Base-by-base conservation (phyloP, 306 rosid genomes). In the Chamaecrista fasciculata region DNA sequence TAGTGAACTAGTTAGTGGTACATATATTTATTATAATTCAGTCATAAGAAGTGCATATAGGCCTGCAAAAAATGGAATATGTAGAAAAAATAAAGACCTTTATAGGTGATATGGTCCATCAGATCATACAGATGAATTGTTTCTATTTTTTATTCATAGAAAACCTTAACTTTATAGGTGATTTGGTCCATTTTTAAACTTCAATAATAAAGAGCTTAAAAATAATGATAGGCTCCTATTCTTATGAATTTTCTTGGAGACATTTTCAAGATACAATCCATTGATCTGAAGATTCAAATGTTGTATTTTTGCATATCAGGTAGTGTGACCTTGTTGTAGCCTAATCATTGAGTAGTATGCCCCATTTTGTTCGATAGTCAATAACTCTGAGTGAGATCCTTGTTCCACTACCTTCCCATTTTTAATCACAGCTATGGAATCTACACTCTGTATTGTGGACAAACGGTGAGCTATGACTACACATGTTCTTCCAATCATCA, bases 401-500 rank as follows among this genome's bases (percentile, higher is more conserved):
- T 56, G 64, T 72, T 89, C 96, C 20, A 81, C 79, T 29, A 89
- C 82, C 73, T 80, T 82, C 14, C 96, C 92, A 55, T 87, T 80
- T 51, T 78, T 73, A 53, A 87, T 79, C 52, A 89, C 89, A 23
- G 83, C 95, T 34, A 87, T 83, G 68, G 87, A 62, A 49, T 84
- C 79, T 43, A 78, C 89, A 26, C 67, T 82, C 18, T 87, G 95
- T 61, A 86, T 87, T 46, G 91, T 92, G 44, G 95, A 85, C 82
- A 89, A 70, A 25, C 92, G 83, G 43, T 86, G 96, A 64, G 92
- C 96, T 65, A 92, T 87, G 18, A 87, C 80, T 6, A 84, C 82
- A 68, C 96, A 77, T 46, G 96, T 89, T 78, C 92, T 81, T 48
- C 86, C 82, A n/a, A 84, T 80, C 96, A 89, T 84, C 86, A 89